Conservation (phyloP, 768 basidiomycete genomes). For the Pisolithus albus region DNA sequence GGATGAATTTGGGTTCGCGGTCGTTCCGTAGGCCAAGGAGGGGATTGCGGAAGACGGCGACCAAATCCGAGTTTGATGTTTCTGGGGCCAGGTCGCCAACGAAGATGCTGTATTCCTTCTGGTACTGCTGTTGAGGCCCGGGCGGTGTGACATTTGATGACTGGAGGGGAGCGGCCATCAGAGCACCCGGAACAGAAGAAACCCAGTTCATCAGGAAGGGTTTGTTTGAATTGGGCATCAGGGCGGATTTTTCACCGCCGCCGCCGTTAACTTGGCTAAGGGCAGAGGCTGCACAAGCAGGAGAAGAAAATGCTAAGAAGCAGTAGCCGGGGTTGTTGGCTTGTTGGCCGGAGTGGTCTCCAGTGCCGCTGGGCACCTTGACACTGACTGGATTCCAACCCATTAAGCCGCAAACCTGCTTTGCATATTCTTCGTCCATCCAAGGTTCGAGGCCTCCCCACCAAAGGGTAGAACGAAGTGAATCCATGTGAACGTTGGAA, state of each 20-base stretch:
- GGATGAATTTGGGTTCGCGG: conserved; percentile 81
- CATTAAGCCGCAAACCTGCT: conserved; percentile 81
- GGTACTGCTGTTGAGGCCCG: conserved; percentile 47
- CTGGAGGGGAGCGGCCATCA: conserved; percentile 25
- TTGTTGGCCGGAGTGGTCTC: conserved; percentile 54
- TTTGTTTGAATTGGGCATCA: conserved; percentile 83
- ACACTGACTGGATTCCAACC: conserved; percentile 76
- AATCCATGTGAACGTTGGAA: conserved; percentile 17
- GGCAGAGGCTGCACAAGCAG: conserved; percentile 61
- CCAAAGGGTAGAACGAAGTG: conserved; percentile 61
- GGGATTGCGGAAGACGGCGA: conserved; percentile 87
- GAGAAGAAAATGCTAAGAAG: conserved; percentile 78
- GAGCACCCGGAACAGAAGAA: conserved; percentile 33
- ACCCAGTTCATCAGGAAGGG: conserved; percentile 84
- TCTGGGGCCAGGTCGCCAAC: conserved; percentile 92
- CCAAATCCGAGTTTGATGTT: conserved; percentile 92
- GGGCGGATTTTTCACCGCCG: conserved; percentile 36
- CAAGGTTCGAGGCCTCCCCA: conserved; percentile 89
- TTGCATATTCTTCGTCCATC: conserved; percentile 96
- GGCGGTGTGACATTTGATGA: conserved; percentile 23
- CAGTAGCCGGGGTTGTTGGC: conserved; percentile 84
- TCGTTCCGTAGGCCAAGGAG: conserved; percentile 80
- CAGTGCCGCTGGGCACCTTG: conserved; percentile 60
- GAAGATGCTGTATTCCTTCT: conserved; percentile 90
- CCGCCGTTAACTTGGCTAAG: conserved; percentile 56